Conservation (phyloP, 31 red algal species). For the Odonthalia washingtoniensis region DNA sequence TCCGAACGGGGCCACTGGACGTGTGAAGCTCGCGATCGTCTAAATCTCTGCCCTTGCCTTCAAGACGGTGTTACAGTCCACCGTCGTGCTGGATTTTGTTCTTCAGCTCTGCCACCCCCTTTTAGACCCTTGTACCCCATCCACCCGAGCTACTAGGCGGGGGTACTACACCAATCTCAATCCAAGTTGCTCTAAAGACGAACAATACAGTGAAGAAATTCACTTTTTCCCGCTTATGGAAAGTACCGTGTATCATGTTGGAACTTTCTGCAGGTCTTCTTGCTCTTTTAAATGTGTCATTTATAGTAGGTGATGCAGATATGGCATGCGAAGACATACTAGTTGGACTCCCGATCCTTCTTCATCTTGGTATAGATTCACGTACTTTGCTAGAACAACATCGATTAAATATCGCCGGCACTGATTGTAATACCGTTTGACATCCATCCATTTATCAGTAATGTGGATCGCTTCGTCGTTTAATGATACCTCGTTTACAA, state of each 20-base stretch:
- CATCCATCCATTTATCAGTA: not conserved
- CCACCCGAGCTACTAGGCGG: too few species aligned
- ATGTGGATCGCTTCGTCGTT: not conserved
- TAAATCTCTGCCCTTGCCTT: too few species aligned
- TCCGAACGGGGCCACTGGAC: too few species aligned
- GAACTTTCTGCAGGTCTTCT: not conserved
- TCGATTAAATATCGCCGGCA: not conserved
- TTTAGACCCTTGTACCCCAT: too few species aligned
- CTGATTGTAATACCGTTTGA: not conserved
- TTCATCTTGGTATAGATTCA: not conserved
- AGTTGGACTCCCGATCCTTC: not conserved
- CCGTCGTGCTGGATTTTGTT: too few species aligned
- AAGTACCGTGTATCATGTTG: not conserved
- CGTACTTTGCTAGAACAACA: not conserved
- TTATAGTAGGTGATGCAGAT: not conserved
- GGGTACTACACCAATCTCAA: too few species aligned
- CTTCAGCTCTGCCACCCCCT: too few species aligned
- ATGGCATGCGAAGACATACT: not conserved
- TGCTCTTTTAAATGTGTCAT: constrained; percentile 14
- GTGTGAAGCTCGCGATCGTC: too few species aligned
- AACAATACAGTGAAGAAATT: too few species aligned
- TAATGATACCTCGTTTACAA: not conserved
- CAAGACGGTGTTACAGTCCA: too few species aligned
- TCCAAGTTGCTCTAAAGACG: too few species aligned
- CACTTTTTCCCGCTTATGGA: not conserved